A percentile compares a stretch with the other conserved stretches of the same genome.
These are phyloP conservation scores for Clitopilus passeckerianus DNA, from an alignment of 768 basidiomycete species.

Conservation along the genomic window DNA sequence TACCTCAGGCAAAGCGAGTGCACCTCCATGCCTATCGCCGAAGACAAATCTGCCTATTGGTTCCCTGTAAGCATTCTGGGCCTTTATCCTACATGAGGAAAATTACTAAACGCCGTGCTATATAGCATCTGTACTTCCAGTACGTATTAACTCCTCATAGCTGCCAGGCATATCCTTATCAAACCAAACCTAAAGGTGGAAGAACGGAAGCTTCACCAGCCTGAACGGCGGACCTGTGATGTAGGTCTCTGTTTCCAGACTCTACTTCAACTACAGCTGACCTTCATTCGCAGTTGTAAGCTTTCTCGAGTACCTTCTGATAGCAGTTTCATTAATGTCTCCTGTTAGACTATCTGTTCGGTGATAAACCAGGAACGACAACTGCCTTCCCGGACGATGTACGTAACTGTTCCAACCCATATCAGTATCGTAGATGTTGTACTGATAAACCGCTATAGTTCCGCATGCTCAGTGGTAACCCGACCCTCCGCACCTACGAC, in stretches of 20 bases:
- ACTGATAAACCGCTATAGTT: conserved; percentile 25
- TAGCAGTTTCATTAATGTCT: not conserved
- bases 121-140: conserved; percentile 48
- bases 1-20: conserved; percentile 41
- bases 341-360: conserved; percentile 42
- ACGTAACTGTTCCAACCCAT: conserved; percentile 12
- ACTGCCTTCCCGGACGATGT: conserved; percentile 54
- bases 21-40: conserved; percentile 46
- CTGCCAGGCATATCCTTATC: not conserved
- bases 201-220: conserved; percentile 41
- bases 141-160: conserved; percentile 14
- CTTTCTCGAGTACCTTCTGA: not conserved
- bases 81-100: conserved; percentile 1
- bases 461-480: conserved; percentile 46
- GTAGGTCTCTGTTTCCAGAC: conserved; percentile 20
- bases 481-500: conserved; percentile 43
- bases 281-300: conserved; percentile 23
- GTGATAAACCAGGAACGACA: conserved; percentile 37
- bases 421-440: not conserved
- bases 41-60: conserved; percentile 54
- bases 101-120: not conserved
- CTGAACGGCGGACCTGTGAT: conserved; percentile 39
- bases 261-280: not conserved
- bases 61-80: conserved; percentile 31
- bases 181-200: conserved; percentile 26